phyloP scores from a whole-genome alignment of 2,329 filamentous ascomycete genomes.

The Blastomyces parvus region DNA sequence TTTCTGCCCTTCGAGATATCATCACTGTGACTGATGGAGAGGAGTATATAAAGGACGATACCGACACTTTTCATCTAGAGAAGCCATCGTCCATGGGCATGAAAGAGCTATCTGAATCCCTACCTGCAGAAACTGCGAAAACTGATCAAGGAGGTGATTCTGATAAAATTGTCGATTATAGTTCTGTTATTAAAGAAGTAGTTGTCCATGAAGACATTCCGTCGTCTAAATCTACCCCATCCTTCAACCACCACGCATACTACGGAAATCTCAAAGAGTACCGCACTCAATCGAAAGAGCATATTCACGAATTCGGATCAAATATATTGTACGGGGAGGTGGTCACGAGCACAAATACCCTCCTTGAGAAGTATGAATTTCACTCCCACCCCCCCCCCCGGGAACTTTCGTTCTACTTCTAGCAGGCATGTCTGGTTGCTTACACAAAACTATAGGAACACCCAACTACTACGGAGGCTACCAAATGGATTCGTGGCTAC shows the following conservation, averaged over 20 bases:
- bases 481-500: slow-evolving; percentile 80
- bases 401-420: neutral
- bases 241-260: slow-evolving; percentile 75
- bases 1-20: slow-evolving; percentile 53
- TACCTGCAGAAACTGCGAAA: slow-evolving; percentile 35
- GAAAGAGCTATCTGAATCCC: slow-evolving; percentile 44
- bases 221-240: slow-evolving; percentile 62
- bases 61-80: slow-evolving; percentile 73
- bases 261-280: slow-evolving; percentile 63
- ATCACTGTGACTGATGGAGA: slow-evolving; percentile 56
- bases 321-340: slow-evolving; percentile 81
- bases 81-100: slow-evolving; percentile 55
- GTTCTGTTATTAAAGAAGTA: slow-evolving; percentile 61
- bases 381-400: no score
- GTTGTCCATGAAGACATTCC: slow-evolving; percentile 65
- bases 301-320: slow-evolving; percentile 60
- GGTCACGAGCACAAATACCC: slow-evolving; percentile 84
- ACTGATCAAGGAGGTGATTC: slow-evolving; percentile 28
- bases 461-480: slow-evolving; percentile 61
- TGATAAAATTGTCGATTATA: slow-evolving; percentile 64
- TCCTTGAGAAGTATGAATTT: slow-evolving; percentile 66
- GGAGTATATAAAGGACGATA: slow-evolving; percentile 67
- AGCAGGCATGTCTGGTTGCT: slow-evolving; percentile 2
- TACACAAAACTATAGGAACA: slow-evolving; percentile 50
- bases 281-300: slow-evolving; percentile 47